A percentile compares a stretch with the other conserved stretches of the same genome.
phyloP scores from a whole-genome alignment of 2,329 filamentous ascomycete species.

The Penicillium occitanis region DNA sequence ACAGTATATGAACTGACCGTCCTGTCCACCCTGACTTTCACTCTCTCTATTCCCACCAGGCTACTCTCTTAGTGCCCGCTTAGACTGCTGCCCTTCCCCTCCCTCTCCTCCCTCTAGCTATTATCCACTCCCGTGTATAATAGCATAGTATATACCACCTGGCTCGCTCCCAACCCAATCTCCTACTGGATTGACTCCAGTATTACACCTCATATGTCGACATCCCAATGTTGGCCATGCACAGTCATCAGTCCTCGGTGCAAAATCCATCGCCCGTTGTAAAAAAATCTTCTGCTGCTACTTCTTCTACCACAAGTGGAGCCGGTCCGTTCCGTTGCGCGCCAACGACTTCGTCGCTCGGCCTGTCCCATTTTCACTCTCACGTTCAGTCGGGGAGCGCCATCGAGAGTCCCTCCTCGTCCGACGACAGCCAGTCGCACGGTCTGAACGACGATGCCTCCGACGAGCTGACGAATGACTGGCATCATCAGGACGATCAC shows the following conservation, averaged over 20 bases:
- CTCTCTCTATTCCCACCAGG: neutral
- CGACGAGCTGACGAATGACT: slow-evolving; percentile 25
- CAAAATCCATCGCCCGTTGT: slow-evolving; percentile 24
- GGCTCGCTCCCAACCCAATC: neutral
- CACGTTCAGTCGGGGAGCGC: slow-evolving; percentile 24
- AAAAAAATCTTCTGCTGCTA: slow-evolving; percentile 9
- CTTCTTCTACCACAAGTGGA: slow-evolving; percentile 18
- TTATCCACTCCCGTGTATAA: slow-evolving; percentile 6
- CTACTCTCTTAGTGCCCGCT: slow-evolving; percentile 7
- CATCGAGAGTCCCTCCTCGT: slow-evolving; percentile 27
- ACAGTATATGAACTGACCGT: slow-evolving; percentile 2
- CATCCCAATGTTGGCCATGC: slow-evolving; percentile 43
- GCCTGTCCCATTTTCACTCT: slow-evolving; percentile 16
- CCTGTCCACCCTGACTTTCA: neutral
- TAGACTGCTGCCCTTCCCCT: slow-evolving; percentile 7
- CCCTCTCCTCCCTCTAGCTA: neutral
- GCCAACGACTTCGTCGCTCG: slow-evolving; percentile 22
- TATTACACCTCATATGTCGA: slow-evolving; percentile 13
- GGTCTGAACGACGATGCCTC: slow-evolving; percentile 38
- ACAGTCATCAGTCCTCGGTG: slow-evolving; percentile 33
- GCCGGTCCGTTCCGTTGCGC: slow-evolving; percentile 22
- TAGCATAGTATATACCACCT: neutral
- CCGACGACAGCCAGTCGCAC: slow-evolving; percentile 33
- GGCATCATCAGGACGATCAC: slow-evolving; percentile 15
- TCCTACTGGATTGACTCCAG: slow-evolving; percentile 18